phyloP scores from a whole-genome alignment of 1,139 yeast species.

The Pichia sp. region DNA sequence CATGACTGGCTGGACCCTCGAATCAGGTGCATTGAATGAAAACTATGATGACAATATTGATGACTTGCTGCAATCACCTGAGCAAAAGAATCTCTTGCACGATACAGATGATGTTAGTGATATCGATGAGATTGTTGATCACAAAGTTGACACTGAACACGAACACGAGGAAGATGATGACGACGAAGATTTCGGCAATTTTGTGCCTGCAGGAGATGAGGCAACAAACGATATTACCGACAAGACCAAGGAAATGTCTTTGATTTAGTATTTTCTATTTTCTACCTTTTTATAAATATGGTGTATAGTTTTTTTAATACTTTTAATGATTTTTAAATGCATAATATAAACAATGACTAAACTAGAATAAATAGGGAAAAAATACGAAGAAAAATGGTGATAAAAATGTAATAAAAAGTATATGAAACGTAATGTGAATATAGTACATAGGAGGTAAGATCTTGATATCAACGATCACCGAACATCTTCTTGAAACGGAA shows the following conservation, averaged over 20 bases:
- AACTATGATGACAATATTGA: conserved; percentile 14
- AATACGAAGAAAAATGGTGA: not conserved
- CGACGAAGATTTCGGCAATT: conserved; percentile 33
- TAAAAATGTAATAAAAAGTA: not conserved
- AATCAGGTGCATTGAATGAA: conserved; percentile 13
- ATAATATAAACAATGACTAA: not conserved
- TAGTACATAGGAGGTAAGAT: no score
- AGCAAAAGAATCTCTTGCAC: conserved; percentile 5
- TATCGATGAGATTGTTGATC: not conserved
- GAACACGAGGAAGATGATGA: conserved; percentile 33
- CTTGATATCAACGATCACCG: conserved; percentile 35
- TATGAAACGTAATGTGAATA: not conserved
- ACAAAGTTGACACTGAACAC: conserved; percentile 7
- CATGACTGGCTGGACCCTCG: conserved; percentile 16
- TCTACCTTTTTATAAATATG: not conserved
- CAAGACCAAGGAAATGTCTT: not conserved
- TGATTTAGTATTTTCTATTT: not conserved
- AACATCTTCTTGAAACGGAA: conserved; percentile 56
- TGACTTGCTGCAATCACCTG: conserved; percentile 7
- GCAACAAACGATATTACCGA: not conserved
- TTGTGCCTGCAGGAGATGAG: conserved; percentile 25
- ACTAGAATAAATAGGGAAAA: not conserved
- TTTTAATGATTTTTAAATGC: not conserved
- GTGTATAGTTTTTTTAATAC: not conserved
- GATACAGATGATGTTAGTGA: conserved; percentile 6